Conservation (phyloP, 192 early-diverging fungal species). For the Lobosporangium transversale region DNA sequence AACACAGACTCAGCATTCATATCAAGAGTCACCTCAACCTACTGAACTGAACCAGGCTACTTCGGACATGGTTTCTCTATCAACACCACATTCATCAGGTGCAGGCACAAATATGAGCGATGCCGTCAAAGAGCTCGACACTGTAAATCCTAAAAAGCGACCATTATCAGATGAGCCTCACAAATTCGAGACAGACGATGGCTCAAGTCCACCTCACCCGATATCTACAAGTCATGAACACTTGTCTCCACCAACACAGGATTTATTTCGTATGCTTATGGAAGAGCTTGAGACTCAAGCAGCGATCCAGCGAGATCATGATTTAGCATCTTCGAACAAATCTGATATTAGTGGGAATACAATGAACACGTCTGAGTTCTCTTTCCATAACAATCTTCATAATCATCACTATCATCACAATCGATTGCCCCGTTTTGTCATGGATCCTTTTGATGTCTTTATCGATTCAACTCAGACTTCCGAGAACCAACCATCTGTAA, state of each 20-base stretch:
- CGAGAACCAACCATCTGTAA: background rate
- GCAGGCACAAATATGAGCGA: background rate
- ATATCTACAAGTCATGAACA: constrained; percentile 15
- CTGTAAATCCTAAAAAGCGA: constrained; percentile 13
- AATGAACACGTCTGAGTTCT: constrained; percentile 4
- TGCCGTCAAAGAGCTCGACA: background rate
- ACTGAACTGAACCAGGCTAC: background rate
- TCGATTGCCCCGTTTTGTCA: constrained; percentile 24
- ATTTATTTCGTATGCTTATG: constrained; percentile 48
- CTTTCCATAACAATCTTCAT: background rate
- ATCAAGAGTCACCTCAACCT: background rate
- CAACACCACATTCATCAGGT: background rate
- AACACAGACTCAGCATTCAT: too few species aligned
- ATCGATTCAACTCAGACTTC: constrained; percentile 5
- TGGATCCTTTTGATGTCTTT: constrained; percentile 26
- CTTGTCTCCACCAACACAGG: constrained; percentile 34
- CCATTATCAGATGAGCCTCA: constrained; percentile 15
- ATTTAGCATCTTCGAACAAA: constrained; percentile 12
- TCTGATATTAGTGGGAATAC: background rate
- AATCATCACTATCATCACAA: constrained; percentile 21
- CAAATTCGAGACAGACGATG: background rate
- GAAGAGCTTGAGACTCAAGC: constrained; percentile 40
- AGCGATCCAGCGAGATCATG: constrained; percentile 35
- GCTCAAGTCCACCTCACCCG: constrained; percentile 5
- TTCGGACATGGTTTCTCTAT: background rate